A percentile compares a stretch with the other conserved stretches of the same genome.
These are phyloP conservation scores for Peterozyma toletana DNA, from an alignment of 805 yeast genomes.

Conservation along the genomic window DNA sequence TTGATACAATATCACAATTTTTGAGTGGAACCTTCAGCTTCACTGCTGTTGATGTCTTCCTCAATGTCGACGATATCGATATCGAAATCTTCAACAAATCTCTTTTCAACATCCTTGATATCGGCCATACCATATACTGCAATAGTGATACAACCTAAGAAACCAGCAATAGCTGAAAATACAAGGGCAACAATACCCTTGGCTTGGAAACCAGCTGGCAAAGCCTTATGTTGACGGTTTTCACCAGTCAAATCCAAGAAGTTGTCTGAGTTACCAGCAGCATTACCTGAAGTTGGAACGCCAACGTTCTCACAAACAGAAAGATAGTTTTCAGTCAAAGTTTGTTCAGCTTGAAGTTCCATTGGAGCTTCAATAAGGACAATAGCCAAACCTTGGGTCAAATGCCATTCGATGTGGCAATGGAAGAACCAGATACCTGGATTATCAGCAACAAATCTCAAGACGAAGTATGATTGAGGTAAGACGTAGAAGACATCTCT, in stretches of 20 bases:
- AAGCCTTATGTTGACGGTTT: constrained; percentile 53
- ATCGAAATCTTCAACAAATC: constrained; percentile 49
- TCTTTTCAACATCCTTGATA: constrained; percentile 57
- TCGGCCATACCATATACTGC: constrained; percentile 84
- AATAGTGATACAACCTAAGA: constrained; percentile 73
- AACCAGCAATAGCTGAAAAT: constrained; percentile 81
- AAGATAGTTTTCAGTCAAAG: constrained; percentile 53
- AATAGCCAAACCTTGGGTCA: constrained; percentile 87
- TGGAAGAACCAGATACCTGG: constrained; percentile 99
- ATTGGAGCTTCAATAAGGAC: constrained; percentile 79
- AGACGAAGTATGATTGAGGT: constrained; percentile 78
- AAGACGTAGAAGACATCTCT: constrained; percentile 78
- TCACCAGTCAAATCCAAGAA: constrained; percentile 67
- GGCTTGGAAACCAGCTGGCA: constrained; percentile 91
- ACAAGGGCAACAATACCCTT: constrained; percentile 92
- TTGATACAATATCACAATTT: too few species aligned
- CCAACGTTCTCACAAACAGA: constrained; percentile 53
- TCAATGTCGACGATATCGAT: constrained; percentile 34
- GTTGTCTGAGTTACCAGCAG: constrained; percentile 72
- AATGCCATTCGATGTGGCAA: constrained; percentile 98
- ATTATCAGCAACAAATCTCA: constrained; percentile 86
- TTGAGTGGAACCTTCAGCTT: too few species aligned
- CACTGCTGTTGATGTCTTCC: constrained; percentile 12
- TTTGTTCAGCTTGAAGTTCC: constrained; percentile 54
- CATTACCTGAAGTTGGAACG: constrained; percentile 64